phyloP scores from a whole-genome alignment of 495 filamentous ascomycete genomes.

The Neurospora sp. region DNA sequence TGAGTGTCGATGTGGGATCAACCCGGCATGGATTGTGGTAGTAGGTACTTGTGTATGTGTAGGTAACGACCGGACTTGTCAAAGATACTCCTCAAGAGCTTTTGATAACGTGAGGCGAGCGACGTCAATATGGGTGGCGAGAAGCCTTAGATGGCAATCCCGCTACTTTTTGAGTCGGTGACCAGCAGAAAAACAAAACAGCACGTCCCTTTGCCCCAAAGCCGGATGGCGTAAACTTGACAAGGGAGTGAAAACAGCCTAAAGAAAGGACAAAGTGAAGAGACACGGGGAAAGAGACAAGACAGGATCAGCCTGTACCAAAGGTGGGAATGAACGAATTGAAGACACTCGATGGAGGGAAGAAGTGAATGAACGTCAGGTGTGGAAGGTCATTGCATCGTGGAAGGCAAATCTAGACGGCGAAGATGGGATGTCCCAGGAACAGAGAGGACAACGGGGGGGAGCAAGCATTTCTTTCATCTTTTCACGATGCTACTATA shows the following conservation, averaged over 20 bases:
- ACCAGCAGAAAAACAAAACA: neutral
- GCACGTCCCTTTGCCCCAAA: neutral
- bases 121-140: neutral
- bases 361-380: neutral
- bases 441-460: neutral
- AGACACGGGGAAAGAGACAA: neutral
- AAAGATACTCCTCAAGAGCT: neutral
- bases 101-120: neutral
- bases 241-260: neutral
- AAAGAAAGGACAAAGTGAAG: neutral
- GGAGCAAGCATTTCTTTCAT: neutral
- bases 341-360: neutral
- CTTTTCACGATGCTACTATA: neutral
- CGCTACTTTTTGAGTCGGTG: neutral
- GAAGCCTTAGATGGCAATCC: neutral
- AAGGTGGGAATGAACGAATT: neutral
- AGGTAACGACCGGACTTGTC: conserved; percentile 6
- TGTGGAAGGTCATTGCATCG: neutral
- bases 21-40: conserved; percentile 19
- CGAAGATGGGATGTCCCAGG: conserved; percentile 7
- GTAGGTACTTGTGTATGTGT: neutral
- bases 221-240: neutral
- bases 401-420: conserved; percentile 12
- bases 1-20: conserved; percentile 18
- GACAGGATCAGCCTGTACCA: neutral